Evolutionary conservation across 805 yeast species (phyloP), one percentile per base, ranked within the genome.

Genomic region (Candida suzukii): DNA sequence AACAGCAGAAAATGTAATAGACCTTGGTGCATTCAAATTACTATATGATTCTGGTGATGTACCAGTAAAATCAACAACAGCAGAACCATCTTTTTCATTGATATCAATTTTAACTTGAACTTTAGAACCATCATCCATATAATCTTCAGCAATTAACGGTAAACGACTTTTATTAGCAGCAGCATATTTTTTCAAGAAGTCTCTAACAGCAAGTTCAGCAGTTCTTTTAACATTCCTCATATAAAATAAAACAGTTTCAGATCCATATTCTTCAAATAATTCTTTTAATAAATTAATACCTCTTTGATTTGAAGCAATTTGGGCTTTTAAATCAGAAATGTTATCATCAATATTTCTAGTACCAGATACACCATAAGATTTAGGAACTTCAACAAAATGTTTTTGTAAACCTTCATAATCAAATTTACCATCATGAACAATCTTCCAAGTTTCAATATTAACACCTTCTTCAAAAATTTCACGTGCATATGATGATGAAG

Each of bases 401-500:
- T 74, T 68, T 13, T 78, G 71, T 39, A 90, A 76, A 10, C 78
- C 71, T 14, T 70, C 83, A 48, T 84, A 88, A 53, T 88, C 88
- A 57, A 90, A 90, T 33, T 64, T 66, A 2, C 95, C 95, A 40
- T 73, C 66, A 26, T 70, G 62, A 7, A 88, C 91, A n/a, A 91
- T 68, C 44, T 83, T 69, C 57, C 82, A 90, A 1, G 93, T 80
- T 52, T 76, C 73, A 29, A 91, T 88, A 2, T 85, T 77, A 2
- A 96, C 96, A 35, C 97, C 97, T 63, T 90, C 97, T 56, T 90
- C 90, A 69, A 78, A 82, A 32, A 91, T 63, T 44, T 80, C 79
- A 52, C 80, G 85, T 2, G 96, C 86, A 55, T 83, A 79, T 9
- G 96, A 95, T 13, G 97, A 96, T 88, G 91, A 87, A 0, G 95